Percentiles rank a stretch among this genome's conserved stretches.
phyloP scores from a whole-genome alignment of 2,329 filamentous ascomycete species.

The Alternaria viburni region DNA sequence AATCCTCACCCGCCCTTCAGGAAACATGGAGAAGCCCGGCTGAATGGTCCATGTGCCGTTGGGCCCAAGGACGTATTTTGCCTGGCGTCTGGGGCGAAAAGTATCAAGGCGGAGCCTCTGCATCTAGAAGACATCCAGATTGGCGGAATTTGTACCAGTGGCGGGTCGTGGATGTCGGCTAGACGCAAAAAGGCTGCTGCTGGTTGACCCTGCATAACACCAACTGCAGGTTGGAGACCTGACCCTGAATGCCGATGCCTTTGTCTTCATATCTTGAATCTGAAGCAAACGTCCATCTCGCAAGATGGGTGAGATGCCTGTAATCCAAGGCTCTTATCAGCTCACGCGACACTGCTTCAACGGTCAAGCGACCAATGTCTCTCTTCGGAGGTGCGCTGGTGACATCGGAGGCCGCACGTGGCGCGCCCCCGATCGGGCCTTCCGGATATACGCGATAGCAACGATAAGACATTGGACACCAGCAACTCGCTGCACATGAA shows the following conservation, averaged over 20 bases:
- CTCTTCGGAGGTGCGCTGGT: conserved; percentile 15
- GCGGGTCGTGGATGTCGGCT: not conserved
- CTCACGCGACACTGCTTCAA: conserved; percentile 19
- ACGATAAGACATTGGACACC: conserved; percentile 21
- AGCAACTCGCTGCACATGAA: conserved; percentile 4
- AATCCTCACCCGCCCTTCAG: not conserved
- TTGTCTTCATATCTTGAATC: not conserved
- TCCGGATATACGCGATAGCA: not conserved
- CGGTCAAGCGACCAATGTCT: conserved; percentile 26
- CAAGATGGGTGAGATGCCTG: not conserved
- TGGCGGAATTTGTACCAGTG: conserved; percentile 4
- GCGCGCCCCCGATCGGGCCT: conserved; percentile 8
- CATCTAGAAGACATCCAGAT: conserved; percentile 9
- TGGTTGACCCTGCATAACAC: conserved; percentile 37
- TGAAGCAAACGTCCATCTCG: not conserved
- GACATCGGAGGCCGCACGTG: conserved; percentile 27
- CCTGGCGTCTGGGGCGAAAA: conserved; percentile 6
- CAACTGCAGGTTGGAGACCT: conserved; percentile 12
- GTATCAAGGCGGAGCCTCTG: conserved; percentile 1
- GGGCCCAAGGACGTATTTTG: conserved; percentile 3
- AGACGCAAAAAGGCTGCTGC: conserved; percentile 14
- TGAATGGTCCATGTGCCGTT: conserved; percentile 11
- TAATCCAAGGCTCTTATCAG: not conserved
- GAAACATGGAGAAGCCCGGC: not conserved
- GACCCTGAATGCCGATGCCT: conserved; percentile 4